phyloP scores from a whole-genome alignment of 371 early-diverging fungal species.

The Mortierella sp. region DNA sequence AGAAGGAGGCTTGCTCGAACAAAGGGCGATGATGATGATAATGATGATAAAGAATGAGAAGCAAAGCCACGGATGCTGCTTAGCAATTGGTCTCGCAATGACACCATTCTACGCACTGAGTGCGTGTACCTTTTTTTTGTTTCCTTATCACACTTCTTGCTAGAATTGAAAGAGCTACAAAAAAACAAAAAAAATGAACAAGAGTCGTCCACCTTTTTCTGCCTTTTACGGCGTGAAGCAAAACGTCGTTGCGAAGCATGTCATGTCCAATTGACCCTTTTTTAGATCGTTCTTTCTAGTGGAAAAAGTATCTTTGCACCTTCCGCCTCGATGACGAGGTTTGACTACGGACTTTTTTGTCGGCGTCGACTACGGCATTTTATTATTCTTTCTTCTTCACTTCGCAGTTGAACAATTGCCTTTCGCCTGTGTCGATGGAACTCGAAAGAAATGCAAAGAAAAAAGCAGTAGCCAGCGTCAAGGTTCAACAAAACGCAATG shows the following conservation, averaged over 20 bases:
- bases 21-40: background rate
- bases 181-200: background rate
- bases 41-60: background rate
- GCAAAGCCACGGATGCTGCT: constrained; percentile 2
- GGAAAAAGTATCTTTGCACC: background rate
- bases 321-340: background rate
- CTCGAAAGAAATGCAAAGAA: background rate
- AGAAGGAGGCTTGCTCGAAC: background rate
- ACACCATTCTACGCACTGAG: background rate
- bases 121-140: background rate
- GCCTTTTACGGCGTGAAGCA: background rate
- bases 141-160: background rate
- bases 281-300: too few relatives aligned
- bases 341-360: background rate
- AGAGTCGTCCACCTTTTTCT: background rate
- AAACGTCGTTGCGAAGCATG: background rate
- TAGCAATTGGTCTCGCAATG: background rate
- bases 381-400: background rate
- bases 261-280: background rate
- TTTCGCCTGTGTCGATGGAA: background rate
- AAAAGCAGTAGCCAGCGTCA: background rate
- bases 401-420: background rate
- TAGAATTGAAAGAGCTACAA: background rate
- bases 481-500: background rate
- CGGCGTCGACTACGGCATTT: background rate